Conservation (phyloP, 2,329 filamentous ascomycete genomes). For the Diaporthe sp. region DNA sequence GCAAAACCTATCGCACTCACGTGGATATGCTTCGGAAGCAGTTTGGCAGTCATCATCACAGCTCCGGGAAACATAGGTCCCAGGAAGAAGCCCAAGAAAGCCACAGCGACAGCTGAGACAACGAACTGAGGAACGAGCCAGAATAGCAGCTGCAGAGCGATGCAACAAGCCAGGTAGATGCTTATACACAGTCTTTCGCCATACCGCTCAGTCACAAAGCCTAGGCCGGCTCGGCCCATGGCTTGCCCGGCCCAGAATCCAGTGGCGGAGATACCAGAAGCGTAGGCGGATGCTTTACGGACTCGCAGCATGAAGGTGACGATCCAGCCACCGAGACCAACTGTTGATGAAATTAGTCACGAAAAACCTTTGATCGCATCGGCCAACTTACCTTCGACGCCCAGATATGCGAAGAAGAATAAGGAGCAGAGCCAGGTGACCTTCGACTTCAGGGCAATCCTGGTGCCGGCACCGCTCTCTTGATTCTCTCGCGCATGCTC, state of each 20-base stretch:
- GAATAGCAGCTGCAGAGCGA: constrained; percentile 78
- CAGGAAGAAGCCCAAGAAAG: constrained; percentile 82
- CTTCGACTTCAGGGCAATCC: constrained; percentile 58
- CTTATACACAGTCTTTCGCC: constrained; percentile 78
- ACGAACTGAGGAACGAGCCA: constrained; percentile 86
- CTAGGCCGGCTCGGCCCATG: constrained; percentile 77
- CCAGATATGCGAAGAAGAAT: constrained; percentile 85
- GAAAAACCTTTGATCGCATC: constrained; percentile 55
- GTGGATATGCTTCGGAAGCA: constrained; percentile 80
- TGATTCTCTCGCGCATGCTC: constrained; percentile 25
- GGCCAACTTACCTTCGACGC: constrained; percentile 78
- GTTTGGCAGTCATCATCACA: constrained; percentile 79
- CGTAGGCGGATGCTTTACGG: constrained; percentile 75
- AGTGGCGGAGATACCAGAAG: constrained; percentile 80
- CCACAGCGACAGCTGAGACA: constrained; percentile 78
- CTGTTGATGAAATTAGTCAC: background rate
- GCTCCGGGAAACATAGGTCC: constrained; percentile 84
- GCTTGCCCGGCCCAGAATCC: constrained; percentile 90
- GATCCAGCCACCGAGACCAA: constrained; percentile 72
- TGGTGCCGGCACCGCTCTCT: constrained; percentile 59
- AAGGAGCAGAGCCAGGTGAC: constrained; percentile 80
- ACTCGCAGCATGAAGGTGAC: constrained; percentile 89
- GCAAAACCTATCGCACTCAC: constrained; percentile 86
- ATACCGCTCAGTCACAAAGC: constrained; percentile 80
- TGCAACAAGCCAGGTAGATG: constrained; percentile 72